These are phyloP conservation scores for Clitopilus hobsonii DNA, from an alignment of 768 basidiomycete species.

Conservation along the genomic window DNA sequence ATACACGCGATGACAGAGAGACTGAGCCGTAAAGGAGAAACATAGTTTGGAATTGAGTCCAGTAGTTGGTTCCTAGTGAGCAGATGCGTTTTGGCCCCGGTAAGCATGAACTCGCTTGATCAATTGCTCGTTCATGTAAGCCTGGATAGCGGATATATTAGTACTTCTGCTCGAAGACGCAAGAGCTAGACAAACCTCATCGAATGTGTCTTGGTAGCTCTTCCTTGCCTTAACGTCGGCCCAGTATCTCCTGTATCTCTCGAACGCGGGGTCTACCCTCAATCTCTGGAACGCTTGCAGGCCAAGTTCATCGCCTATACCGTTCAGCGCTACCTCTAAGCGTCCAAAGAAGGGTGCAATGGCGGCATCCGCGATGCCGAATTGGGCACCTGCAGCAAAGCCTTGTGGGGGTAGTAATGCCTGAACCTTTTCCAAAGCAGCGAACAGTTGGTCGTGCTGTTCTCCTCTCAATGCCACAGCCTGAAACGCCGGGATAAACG, in stretches of 20 bases:
- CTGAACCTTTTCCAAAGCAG: slow-evolving; percentile 44
- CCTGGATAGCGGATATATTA: too few species aligned
- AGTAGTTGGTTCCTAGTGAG: neutral
- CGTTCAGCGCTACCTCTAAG: slow-evolving; percentile 36
- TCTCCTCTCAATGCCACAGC: slow-evolving; percentile 34
- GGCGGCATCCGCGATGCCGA: slow-evolving; percentile 61
- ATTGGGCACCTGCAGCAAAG: slow-evolving; percentile 40
- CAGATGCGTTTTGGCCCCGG: neutral
- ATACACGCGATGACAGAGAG: neutral
- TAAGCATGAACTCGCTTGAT: neutral
- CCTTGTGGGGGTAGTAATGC: slow-evolving; percentile 41
- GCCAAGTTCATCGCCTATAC: slow-evolving; percentile 42
- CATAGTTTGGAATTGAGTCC: neutral
- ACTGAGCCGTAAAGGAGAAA: neutral
- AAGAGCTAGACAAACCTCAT: slow-evolving; percentile 13
- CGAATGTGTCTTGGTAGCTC: slow-evolving; percentile 52
- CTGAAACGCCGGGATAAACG: slow-evolving; percentile 34
- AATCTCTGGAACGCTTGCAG: slow-evolving; percentile 36
- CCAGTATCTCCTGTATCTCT: slow-evolving; percentile 44
- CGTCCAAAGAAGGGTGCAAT: slow-evolving; percentile 60
- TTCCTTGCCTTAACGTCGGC: slow-evolving; percentile 42
- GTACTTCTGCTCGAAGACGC: too few species aligned
- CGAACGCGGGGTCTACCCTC: slow-evolving; percentile 39
- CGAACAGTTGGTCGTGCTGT: slow-evolving; percentile 33
- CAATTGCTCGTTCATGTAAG: neutral